Conservation (phyloP, 139 green algal species). For the Edaphochlamys debaryana region DNA sequence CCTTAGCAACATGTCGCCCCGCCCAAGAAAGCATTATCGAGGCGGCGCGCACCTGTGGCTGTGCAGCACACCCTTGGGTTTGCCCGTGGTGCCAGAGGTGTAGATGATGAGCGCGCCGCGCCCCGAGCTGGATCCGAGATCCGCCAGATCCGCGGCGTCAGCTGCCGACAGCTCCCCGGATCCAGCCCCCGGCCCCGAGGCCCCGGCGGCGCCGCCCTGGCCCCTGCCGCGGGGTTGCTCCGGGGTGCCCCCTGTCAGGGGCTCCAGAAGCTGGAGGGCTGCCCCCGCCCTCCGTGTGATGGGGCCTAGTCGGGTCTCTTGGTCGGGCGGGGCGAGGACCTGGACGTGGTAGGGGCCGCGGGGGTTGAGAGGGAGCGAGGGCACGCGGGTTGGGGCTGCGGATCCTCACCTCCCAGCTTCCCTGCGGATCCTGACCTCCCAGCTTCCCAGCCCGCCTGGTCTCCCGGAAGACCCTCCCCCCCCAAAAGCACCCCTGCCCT, state of each 20-base stretch:
- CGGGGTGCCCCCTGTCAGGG: not conserved
- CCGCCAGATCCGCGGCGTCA: not conserved
- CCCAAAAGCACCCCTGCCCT: too few species aligned
- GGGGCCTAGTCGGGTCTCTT: slow-evolving; percentile 23
- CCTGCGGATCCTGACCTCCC: too few species aligned
- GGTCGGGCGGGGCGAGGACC: slow-evolving; percentile 23
- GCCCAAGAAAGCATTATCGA: too few species aligned
- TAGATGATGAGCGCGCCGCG: slow-evolving; percentile 94
- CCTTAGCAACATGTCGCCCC: too few species aligned
- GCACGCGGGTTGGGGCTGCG: too few species aligned
- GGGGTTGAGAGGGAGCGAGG: not conserved
- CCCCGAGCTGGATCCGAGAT: not conserved
- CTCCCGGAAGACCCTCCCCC: too few species aligned
- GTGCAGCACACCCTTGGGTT: slow-evolving; percentile 92
- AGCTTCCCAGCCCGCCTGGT: too few species aligned
- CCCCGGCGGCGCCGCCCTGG: too few species aligned
- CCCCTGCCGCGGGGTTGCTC: too few species aligned
- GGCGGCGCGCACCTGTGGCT: slow-evolving; percentile 73
- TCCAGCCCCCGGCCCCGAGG: not conserved
- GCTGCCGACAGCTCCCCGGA: not conserved
- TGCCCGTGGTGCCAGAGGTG: slow-evolving; percentile 96
- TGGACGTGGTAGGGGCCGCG: not conserved
- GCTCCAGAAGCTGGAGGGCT: slow-evolving; percentile 44
- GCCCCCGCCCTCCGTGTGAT: slow-evolving; percentile 27
- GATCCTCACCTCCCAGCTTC: too few species aligned